A percentile compares a stretch with the other conserved stretches of the same genome.
phyloP scores from a whole-genome alignment of 2,329 filamentous ascomycete species.

The Xenoacremonium recifei region DNA sequence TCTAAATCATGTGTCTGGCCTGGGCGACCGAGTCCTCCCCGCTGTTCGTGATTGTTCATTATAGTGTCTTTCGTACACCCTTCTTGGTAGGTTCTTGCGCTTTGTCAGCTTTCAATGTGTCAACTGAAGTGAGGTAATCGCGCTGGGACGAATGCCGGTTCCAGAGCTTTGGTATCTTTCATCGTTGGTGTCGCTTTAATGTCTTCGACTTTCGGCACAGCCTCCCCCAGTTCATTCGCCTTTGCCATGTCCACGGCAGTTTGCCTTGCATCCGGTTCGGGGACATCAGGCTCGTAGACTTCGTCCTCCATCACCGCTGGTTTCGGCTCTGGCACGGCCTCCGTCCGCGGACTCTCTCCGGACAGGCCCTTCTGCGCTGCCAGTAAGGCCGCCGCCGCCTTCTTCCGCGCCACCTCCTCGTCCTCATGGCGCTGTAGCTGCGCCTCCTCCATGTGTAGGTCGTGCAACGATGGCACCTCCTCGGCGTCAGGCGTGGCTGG shows the following conservation, averaged over 20 bases:
- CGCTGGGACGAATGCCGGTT: slow-evolving; percentile 53
- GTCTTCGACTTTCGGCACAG: slow-evolving; percentile 1
- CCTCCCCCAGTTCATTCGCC: background rate
- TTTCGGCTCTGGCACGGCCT: slow-evolving; percentile 18
- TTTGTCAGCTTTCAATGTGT: slow-evolving; percentile 28
- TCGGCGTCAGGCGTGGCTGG: slow-evolving; percentile 36
- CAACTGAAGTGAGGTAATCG: slow-evolving; percentile 56
- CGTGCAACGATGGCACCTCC: slow-evolving; percentile 45
- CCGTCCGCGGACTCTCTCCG: slow-evolving; percentile 12
- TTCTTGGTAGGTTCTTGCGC: too few relatives aligned
- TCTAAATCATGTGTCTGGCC: slow-evolving; percentile 19
- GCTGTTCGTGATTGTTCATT: too few relatives aligned
- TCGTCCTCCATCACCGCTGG: slow-evolving; percentile 33
- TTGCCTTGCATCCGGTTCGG: slow-evolving; percentile 11
- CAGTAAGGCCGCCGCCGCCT: slow-evolving; percentile 50
- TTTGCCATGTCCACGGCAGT: slow-evolving; percentile 4
- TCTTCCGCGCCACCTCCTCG: slow-evolving; percentile 50
- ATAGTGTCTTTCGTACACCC: too few relatives aligned
- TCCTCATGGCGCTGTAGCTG: slow-evolving; percentile 51
- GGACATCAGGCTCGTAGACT: slow-evolving; percentile 16
- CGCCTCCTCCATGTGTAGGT: slow-evolving; percentile 54
- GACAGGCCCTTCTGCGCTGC: slow-evolving; percentile 49
- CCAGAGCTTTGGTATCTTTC: slow-evolving; percentile 1
- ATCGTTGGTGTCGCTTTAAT: background rate
- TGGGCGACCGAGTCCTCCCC: too few relatives aligned